Base-by-base conservation (phyloP, 352 stramenopile species). In the Globisporangium recalcitrans region DNA sequence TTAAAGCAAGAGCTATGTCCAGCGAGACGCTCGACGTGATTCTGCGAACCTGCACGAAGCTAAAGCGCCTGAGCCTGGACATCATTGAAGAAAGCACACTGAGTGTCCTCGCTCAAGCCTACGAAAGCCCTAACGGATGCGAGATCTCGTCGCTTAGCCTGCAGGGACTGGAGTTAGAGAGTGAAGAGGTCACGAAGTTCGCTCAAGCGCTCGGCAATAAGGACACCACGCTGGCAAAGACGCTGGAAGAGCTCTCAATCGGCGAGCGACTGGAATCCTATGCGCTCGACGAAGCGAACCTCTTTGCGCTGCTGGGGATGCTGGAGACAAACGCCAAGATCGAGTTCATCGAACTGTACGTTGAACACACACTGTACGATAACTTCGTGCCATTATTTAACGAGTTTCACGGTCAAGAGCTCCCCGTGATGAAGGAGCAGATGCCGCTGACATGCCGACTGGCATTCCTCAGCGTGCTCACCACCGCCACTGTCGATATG, bases 251-350 rank as follows among this genome's bases (percentile, higher is more conserved):
- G 46, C 62, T 67, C 36, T 26, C 65, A 51, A 32, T 76, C 46
- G 46, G 69, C 54, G 42, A 60, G 52, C 52, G 51, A 0, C 11
- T 65, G 19, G 34, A 62, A 14, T 74, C 57, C 0, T 75, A 70
- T 24, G 19, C 57, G 1, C 48, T 79, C 16, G 63, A 77, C 32
- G 60, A 76, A 16, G 22, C 58, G 19, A 65, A 65, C 14, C 55
- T 67, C 32, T 42, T 42, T 21, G 62, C 53, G 44, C 34, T 67
- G 44, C 16, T 67, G 40, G 54, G 24, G 46, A 58, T 67, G 62
- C 44, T 67, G 14, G 32, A 58, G 34, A 59, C 32, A 32, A 67
- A 67, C 62, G 19, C 19, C 19, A 56, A 42, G 32, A 31, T 67
- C 32, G 54, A 63, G 27, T 63, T 31, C 32, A 14, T 67, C 9